A percentile compares a stretch with the other conserved stretches of the same genome.
Evolutionary conservation across 805 yeast genomes (phyloP).

Genomic region (Yarrowia sp.): DNA sequence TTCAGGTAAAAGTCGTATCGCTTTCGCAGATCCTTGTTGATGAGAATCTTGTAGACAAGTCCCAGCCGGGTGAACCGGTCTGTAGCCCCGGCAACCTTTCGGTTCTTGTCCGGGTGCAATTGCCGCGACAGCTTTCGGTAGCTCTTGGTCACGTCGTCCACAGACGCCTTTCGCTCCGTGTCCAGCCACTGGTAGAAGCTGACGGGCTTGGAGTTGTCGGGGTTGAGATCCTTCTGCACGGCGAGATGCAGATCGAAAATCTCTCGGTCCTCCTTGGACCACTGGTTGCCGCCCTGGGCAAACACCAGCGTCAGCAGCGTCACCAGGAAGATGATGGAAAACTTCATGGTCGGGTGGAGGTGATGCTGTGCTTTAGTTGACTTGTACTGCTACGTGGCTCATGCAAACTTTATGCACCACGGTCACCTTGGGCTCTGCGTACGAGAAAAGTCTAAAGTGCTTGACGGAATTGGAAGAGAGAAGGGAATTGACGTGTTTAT

Average conservation of each 20-base stretch:
- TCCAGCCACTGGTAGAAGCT: slow-evolving; percentile 60
- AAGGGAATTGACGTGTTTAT: no score
- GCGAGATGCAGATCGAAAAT: slow-evolving; percentile 70
- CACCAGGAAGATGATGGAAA: slow-evolving; percentile 14
- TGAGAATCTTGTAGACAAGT: slow-evolving; percentile 66
- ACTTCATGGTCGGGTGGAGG: not conserved
- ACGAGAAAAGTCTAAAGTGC: no score
- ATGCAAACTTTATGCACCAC: slow-evolving; percentile 9
- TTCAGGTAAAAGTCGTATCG: slow-evolving; percentile 80
- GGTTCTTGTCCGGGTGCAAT: slow-evolving; percentile 82
- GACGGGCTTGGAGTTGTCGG: slow-evolving; percentile 42
- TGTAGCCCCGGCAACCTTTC: slow-evolving; percentile 25
- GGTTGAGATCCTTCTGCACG: slow-evolving; percentile 59
- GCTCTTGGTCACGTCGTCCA: slow-evolving; percentile 37
- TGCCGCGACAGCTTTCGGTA: slow-evolving; percentile 66
- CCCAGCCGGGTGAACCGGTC: slow-evolving; percentile 77
- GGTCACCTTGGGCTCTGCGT: no score
- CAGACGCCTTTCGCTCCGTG: slow-evolving; percentile 32
- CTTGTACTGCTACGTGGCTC: not conserved
- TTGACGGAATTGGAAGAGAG: no score
- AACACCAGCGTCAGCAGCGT: slow-evolving; percentile 20
- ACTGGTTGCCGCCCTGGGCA: slow-evolving; percentile 34
- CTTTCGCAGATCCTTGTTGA: slow-evolving; percentile 56
- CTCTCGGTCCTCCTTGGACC: slow-evolving; percentile 73
- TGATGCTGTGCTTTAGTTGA: not conserved